Conservation (phyloP, 345 rosid species). For the Camelina laxa region DNA sequence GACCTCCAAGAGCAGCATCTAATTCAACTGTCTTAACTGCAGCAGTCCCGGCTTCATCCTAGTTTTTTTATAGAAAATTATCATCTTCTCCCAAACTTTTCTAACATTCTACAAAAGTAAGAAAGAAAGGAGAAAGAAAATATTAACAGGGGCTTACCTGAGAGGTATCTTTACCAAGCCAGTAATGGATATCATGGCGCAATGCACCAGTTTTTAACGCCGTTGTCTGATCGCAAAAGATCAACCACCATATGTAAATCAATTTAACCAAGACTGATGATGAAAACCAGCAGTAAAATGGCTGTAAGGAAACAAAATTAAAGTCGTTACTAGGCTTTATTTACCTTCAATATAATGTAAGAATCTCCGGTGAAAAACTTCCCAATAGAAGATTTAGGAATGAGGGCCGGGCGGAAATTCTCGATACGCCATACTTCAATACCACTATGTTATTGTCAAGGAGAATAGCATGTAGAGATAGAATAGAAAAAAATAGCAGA, state of each 20-base stretch:
- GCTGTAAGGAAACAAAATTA: neutral
- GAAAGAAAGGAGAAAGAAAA: neutral
- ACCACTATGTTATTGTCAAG: conserved; percentile 73
- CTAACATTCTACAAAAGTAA: neutral
- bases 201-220: conserved; percentile 78
- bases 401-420: conserved; percentile 71
- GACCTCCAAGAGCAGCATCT: conserved; percentile 99
- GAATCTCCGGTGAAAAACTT: conserved; percentile 97
- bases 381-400: conserved; percentile 75
- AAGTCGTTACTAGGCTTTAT: conserved; percentile 13
- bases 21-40: conserved; percentile 95
- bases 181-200: conserved; percentile 86
- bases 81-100: neutral
- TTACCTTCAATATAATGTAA: conserved; percentile 85
- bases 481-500: neutral
- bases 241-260: neutral
- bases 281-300: neutral
- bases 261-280: conserved; percentile 1
- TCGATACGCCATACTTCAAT: conserved; percentile 98
- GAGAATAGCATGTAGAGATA: conserved; percentile 37
- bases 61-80: neutral
- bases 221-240: conserved; percentile 58
- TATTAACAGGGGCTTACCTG: conserved; percentile 52
- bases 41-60: conserved; percentile 98
- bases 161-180: conserved; percentile 92